These are phyloP conservation scores for Brassica balearica DNA, from an alignment of 441 rosid genomes.

Conservation along the genomic window DNA sequence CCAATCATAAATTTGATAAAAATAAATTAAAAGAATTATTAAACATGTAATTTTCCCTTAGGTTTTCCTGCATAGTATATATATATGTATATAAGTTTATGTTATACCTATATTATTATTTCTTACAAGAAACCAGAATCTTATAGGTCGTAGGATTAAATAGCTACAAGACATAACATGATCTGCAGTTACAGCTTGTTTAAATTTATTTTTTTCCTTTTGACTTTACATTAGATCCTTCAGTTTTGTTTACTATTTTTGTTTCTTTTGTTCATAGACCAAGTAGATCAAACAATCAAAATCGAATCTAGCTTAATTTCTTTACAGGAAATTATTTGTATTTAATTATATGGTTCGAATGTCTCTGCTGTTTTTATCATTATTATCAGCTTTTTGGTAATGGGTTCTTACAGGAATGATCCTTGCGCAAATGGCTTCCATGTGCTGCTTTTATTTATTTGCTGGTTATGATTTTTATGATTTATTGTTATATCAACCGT, in stretches of 20 bases:
- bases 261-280: slow-evolving; percentile 39
- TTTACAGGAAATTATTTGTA: background rate
- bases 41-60: too few relatives aligned
- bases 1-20: too few relatives aligned
- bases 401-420: slow-evolving; percentile 33
- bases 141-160: slow-evolving; percentile 37
- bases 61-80: too few relatives aligned
- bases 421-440: slow-evolving; percentile 42
- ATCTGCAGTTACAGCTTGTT: slow-evolving; percentile 41
- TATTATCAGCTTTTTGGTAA: slow-evolving; percentile 38
- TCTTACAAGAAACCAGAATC: slow-evolving; percentile 29
- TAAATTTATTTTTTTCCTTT: slow-evolving; percentile 19
- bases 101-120: background rate
- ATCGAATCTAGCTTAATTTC: slow-evolving; percentile 43
- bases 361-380: slow-evolving; percentile 42
- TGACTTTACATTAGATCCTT: slow-evolving; percentile 43
- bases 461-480: slow-evolving; percentile 30
- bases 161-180: slow-evolving; percentile 43
- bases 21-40: too few relatives aligned
- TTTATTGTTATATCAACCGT: slow-evolving; percentile 27
- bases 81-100: background rate
- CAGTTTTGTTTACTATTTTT: slow-evolving; percentile 25
- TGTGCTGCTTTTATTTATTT: slow-evolving; percentile 40
- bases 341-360: slow-evolving; percentile 34
- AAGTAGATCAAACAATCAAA: slow-evolving; percentile 32